A percentile compares a stretch with the other conserved stretches of the same genome.
phyloP scores from a whole-genome alignment of 2,329 filamentous ascomycete species.

The Aspergillus sp. region DNA sequence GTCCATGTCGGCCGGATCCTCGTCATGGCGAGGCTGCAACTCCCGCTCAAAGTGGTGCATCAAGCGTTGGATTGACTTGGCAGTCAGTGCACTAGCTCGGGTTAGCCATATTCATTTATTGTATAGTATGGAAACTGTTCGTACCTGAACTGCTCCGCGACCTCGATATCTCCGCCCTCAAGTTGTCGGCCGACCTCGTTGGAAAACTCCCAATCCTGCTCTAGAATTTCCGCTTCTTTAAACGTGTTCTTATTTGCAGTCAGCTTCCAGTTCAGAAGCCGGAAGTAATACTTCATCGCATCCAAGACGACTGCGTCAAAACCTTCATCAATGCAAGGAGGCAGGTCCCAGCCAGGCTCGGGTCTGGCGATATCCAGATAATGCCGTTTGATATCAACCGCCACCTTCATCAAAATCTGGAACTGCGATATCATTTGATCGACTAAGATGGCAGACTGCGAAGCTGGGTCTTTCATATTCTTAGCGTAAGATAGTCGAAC shows the following conservation, averaged over 20 bases:
- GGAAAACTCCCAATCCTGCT: slow-evolving; percentile 97
- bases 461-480: slow-evolving; percentile 92
- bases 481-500: slow-evolving; percentile 88
- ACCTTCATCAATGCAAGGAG: slow-evolving; percentile 93
- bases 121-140: slow-evolving; percentile 1
- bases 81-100: slow-evolving; percentile 69
- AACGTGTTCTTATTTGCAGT: slow-evolving; percentile 98
- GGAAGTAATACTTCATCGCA: slow-evolving; percentile 96
- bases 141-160: slow-evolving; percentile 90
- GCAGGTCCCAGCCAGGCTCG: slow-evolving; percentile 91
- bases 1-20: slow-evolving; percentile 85
- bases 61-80: slow-evolving; percentile 84
- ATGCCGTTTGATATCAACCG: slow-evolving; percentile 87
- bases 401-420: slow-evolving; percentile 86
- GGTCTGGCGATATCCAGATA: slow-evolving; percentile 81
- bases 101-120: slow-evolving; percentile 27
- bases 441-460: slow-evolving; percentile 89
- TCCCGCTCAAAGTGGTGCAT: slow-evolving; percentile 92
- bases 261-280: slow-evolving; percentile 96
- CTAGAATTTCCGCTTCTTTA: slow-evolving; percentile 95
- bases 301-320: slow-evolving; percentile 92
- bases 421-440: slow-evolving; percentile 98
- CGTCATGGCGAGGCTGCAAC: slow-evolving; percentile 78
- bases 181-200: slow-evolving; percentile 90
- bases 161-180: slow-evolving; percentile 92